Percentiles rank a stretch among this genome's conserved stretches.
phyloP scores from a whole-genome alignment of 106 monocot species.

The Agapanthus africanus region DNA sequence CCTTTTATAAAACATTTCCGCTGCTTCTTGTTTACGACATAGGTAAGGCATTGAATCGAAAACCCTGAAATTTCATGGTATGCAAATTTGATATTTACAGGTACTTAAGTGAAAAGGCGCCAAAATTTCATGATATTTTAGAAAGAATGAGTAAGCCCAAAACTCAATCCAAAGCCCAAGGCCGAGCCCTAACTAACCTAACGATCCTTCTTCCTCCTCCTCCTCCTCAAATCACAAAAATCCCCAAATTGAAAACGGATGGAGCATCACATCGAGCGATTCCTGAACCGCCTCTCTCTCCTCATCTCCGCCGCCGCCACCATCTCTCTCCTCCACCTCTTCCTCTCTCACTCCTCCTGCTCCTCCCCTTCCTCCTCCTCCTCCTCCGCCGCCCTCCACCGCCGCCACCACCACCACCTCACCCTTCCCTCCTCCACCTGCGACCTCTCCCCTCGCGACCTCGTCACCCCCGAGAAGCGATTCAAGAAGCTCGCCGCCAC shows the following conservation, averaged over 20 bases:
- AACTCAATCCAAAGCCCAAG: too few species aligned
- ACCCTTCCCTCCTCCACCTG: slow-evolving; percentile 80
- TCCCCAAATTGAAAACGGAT: slow-evolving; percentile 7
- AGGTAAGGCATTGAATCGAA: too few species aligned
- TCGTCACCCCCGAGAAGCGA: slow-evolving; percentile 32
- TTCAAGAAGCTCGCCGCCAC: slow-evolving; percentile 38
- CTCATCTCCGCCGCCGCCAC: slow-evolving; percentile 38
- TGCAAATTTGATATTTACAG: too few species aligned
- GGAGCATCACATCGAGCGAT: slow-evolving; percentile 47
- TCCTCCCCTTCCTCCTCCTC: slow-evolving; percentile 15
- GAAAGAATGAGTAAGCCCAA: too few species aligned
- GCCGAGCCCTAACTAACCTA: too few species aligned
- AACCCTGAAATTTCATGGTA: too few species aligned
- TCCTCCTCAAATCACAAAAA: neutral
- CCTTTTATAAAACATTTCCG: too few species aligned
- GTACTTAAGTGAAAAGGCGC: too few species aligned
- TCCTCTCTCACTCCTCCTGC: too few species aligned
- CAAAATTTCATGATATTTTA: too few species aligned
- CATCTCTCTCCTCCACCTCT: slow-evolving; percentile 48
- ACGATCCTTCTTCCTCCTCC: neutral
- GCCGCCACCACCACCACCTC: slow-evolving; percentile 13
- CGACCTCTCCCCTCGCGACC: slow-evolving; percentile 40
- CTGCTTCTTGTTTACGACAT: too few species aligned
- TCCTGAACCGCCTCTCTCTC: slow-evolving; percentile 63
- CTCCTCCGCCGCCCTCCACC: neutral